Conservation (phyloP, 768 basidiomycete genomes). For the Russula ochroleuca region DNA sequence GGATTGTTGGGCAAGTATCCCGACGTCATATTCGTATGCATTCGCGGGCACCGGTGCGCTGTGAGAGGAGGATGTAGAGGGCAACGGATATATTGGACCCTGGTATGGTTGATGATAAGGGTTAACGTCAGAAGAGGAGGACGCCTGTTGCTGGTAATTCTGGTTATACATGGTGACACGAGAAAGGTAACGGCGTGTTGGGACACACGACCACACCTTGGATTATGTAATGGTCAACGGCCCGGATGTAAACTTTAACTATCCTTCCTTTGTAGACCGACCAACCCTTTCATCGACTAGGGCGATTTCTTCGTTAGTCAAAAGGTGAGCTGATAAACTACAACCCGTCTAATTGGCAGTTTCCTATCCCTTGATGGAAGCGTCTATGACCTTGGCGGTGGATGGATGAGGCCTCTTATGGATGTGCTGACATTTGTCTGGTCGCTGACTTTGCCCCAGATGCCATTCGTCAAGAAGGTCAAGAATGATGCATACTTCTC, state of each 20-base stretch:
- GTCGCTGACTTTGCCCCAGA: conserved; percentile 37
- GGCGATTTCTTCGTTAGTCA: not conserved
- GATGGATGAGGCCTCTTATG: conserved; percentile 32
- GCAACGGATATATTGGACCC: conserved; percentile 65
- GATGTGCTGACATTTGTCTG: conserved; percentile 5
- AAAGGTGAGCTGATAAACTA: conserved; percentile 12
- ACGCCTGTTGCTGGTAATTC: conserved; percentile 34
- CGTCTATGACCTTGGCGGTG: conserved; percentile 35
- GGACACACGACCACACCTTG: not conserved
- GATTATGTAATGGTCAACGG: conserved; percentile 13
- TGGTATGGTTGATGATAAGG: conserved; percentile 79
- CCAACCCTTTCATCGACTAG: conserved; percentile 9
- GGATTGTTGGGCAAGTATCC: conserved; percentile 84
- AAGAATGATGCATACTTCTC: conserved; percentile 98
- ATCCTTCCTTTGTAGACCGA: not conserved
- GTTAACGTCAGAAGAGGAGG: conserved; percentile 52
- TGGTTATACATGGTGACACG: conserved; percentile 45
- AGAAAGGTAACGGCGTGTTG: conserved; percentile 2
- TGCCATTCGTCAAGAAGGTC: conserved; percentile 97
- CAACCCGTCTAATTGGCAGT: not conserved
- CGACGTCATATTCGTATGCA: conserved; percentile 90
- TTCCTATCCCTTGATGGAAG: not conserved
- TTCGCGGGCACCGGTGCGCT: conserved; percentile 80
- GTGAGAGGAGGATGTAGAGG: conserved; percentile 63
- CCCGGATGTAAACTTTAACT: conserved; percentile 13